phyloP scores from a whole-genome alignment of 192 early-diverging fungal genomes.

The Coemansia umbellata region DNA sequence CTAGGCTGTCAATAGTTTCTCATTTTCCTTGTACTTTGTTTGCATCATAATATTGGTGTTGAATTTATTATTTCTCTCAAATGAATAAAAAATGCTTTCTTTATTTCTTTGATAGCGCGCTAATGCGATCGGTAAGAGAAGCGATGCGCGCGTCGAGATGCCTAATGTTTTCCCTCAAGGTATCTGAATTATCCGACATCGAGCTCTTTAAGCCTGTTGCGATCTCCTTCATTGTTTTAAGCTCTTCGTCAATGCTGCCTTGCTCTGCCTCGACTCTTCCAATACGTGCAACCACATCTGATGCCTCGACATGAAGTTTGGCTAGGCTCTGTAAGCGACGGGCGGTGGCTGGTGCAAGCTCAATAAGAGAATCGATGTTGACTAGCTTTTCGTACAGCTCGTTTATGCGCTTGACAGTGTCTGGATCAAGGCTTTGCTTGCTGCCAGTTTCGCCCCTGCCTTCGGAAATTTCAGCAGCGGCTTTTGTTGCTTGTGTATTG shows the following conservation, averaged over 20 bases:
- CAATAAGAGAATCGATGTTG: constrained; percentile 73
- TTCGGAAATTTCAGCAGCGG: background rate
- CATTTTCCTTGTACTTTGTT: background rate
- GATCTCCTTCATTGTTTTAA: constrained; percentile 60
- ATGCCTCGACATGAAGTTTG: constrained; percentile 76
- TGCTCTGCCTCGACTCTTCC: constrained; percentile 71
- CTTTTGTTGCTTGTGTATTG: constrained; percentile 10
- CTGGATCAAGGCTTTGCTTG: constrained; percentile 16
- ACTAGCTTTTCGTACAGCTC: constrained; percentile 47
- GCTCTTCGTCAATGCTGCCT: constrained; percentile 59
- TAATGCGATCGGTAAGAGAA: constrained; percentile 58
- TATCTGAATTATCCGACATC: constrained; percentile 57
- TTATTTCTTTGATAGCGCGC: constrained; percentile 2
- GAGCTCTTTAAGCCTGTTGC: constrained; percentile 53
- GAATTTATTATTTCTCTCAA: no score
- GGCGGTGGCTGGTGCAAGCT: constrained; percentile 74
- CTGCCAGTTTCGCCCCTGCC: background rate
- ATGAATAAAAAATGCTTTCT: background rate
- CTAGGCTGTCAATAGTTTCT: background rate
- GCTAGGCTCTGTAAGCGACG: constrained; percentile 74
- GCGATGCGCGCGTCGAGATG: constrained; percentile 63
- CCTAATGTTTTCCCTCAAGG: constrained; percentile 62
- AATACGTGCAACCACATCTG: constrained; percentile 70
- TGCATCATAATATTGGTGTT: background rate
- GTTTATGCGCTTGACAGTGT: constrained; percentile 18